phyloP scores from a whole-genome alignment of 768 basidiomycete genomes.

The Butyriboletus loyo region DNA sequence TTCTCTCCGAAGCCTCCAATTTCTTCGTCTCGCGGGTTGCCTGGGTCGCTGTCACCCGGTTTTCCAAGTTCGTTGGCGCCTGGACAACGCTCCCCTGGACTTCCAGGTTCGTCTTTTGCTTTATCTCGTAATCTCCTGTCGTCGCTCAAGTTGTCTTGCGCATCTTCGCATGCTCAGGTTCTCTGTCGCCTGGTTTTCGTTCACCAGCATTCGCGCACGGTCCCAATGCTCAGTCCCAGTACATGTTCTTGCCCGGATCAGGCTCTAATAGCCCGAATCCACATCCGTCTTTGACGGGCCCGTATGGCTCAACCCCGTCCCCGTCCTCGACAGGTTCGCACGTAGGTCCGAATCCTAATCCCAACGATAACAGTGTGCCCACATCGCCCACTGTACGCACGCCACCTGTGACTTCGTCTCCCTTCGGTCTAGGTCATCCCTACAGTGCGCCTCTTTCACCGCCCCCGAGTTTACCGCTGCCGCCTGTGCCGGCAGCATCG shows the following conservation, averaged over 20 bases:
- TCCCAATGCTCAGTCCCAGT: constrained; percentile 9
- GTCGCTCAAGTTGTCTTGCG: not conserved
- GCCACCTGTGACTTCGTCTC: constrained; percentile 5
- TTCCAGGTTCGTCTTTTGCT: constrained; percentile 22
- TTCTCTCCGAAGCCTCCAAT: constrained; percentile 5
- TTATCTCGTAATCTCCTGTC: constrained; percentile 4
- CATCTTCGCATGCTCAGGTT: constrained; percentile 9
- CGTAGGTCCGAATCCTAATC: not conserved
- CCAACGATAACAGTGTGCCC: not conserved
- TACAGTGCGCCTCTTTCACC: constrained; percentile 18
- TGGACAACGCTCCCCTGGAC: constrained; percentile 21
- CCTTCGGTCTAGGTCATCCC: not conserved
- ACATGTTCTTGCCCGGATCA: constrained; percentile 17
- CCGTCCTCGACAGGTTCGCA: not conserved
- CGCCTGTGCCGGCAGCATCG: constrained; percentile 16
- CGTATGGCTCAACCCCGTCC: constrained; percentile 1
- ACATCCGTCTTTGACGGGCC: not conserved
- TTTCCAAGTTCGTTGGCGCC: constrained; percentile 18
- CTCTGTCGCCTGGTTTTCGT: constrained; percentile 22
- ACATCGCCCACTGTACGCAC: constrained; percentile 6
- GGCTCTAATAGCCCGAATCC: constrained; percentile 6
- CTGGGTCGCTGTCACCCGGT: constrained; percentile 18
- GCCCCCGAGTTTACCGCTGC: constrained; percentile 22
- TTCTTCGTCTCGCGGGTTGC: constrained; percentile 7
- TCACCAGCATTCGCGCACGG: constrained; percentile 14